Percentiles rank a stretch among this genome's conserved stretches.
Conservation (phyloP, 768 basidiomycete species). For the Xerocomellus dryophilus region DNA sequence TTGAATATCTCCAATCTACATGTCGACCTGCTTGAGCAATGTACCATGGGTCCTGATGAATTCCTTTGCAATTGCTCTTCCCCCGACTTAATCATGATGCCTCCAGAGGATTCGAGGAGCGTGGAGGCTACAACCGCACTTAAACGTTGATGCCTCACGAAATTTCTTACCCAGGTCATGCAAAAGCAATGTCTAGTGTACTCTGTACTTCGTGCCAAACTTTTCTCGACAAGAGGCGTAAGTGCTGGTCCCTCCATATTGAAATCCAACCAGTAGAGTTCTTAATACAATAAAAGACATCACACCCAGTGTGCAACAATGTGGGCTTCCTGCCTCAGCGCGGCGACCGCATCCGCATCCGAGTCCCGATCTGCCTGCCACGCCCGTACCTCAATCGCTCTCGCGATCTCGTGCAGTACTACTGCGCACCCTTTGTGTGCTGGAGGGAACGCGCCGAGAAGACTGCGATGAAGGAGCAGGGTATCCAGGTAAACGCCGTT, state of each 20-base stretch:
- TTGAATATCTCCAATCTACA: not conserved
- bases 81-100: not conserved
- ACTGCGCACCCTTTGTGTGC: conserved; percentile 63
- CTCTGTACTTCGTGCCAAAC: not conserved
- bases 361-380: conserved; percentile 72
- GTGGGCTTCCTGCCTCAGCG: conserved; percentile 70
- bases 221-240: not conserved
- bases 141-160: not conserved
- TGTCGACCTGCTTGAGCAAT: conserved; percentile 8
- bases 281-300: not conserved
- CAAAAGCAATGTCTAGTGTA: not conserved
- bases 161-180: not conserved
- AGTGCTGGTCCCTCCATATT: not conserved
- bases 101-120: not conserved
- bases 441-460: conserved; percentile 57
- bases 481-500: conserved; percentile 75
- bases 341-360: conserved; percentile 64
- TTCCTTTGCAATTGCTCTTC: not conserved
- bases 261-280: conserved; percentile 12
- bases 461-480: conserved; percentile 75
- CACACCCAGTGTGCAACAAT: conserved; percentile 38
- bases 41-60: conserved; percentile 11
- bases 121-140: not conserved
- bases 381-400: conserved; percentile 55
- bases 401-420: conserved; percentile 64